Percentiles rank a stretch among this genome's conserved stretches.
Conservation (phyloP, 192 early-diverging fungal genomes). For the Gamsiella multidivaricata region DNA sequence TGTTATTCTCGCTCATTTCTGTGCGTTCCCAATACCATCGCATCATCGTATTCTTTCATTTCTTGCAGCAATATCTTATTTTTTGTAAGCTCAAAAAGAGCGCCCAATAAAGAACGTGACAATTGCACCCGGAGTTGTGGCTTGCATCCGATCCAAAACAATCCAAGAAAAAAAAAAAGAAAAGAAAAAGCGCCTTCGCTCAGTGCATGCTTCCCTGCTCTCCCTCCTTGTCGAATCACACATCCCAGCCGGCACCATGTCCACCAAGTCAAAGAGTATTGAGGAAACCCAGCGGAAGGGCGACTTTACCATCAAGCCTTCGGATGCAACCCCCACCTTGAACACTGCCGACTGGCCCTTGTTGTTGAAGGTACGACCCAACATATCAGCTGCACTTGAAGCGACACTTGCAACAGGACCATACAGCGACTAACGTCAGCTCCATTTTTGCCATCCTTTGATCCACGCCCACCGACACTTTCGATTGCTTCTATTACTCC, state of each 20-base stretch:
- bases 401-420: no score
- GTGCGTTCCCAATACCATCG: not conserved
- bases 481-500: not conserved
- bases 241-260: slow-evolving; percentile 24
- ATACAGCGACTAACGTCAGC: no score
- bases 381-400: no score
- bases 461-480: not conserved
- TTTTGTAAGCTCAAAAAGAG: not conserved
- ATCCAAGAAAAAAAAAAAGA: not conserved
- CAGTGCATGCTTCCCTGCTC: no score
- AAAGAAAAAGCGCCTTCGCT: no score
- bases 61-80: no score
- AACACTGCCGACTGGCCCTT: slow-evolving; percentile 97
- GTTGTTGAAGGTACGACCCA: slow-evolving; percentile 85
- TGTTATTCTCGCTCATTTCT: not conserved
- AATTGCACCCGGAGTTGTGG: no score
- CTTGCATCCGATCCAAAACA: not conserved
- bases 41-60: not conserved
- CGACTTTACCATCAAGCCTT: slow-evolving; percentile 85
- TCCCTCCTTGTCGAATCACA: not conserved
- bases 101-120: not conserved
- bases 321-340: slow-evolving; percentile 76
- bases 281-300: slow-evolving; percentile 51
- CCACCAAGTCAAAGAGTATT: slow-evolving; percentile 35
- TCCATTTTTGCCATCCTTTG: no score